phyloP scores from a whole-genome alignment of 352 stramenopile species.

The Phytophthora constricta region DNA sequence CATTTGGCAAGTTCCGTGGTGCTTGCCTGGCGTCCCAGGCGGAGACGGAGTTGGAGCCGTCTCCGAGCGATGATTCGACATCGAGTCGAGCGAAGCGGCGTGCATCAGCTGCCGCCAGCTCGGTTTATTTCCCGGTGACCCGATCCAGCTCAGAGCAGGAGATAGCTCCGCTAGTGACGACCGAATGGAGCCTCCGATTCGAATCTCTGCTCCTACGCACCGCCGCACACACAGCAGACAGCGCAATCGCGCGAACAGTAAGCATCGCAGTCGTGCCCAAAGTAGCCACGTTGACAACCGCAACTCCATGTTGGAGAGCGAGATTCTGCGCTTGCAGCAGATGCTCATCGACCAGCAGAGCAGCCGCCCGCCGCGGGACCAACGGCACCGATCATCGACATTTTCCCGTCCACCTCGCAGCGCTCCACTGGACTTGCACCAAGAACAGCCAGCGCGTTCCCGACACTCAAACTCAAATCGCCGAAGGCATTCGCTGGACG shows the following conservation, averaged over 20 bases:
- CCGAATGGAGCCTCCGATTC: conserved; percentile 32
- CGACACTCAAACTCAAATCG: conserved; percentile 25
- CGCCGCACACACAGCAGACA: conserved; percentile 31
- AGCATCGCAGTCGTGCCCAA: conserved; percentile 25
- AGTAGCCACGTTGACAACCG: conserved; percentile 46
- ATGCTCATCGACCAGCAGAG: conserved; percentile 69
- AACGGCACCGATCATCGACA: conserved; percentile 26
- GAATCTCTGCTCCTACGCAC: conserved; percentile 20
- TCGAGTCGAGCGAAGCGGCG: conserved; percentile 16
- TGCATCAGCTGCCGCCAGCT: not conserved
- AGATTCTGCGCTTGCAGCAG: conserved; percentile 80
- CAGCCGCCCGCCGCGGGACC: conserved; percentile 23
- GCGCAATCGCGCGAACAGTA: conserved; percentile 30
- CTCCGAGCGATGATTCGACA: conserved; percentile 33
- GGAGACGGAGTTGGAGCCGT: conserved; percentile 41
- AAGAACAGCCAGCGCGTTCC: conserved; percentile 11
- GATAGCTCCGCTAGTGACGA: conserved; percentile 39
- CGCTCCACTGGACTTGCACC: conserved; percentile 28
- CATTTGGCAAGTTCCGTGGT: conserved; percentile 44
- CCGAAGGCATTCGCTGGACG: conserved; percentile 59
- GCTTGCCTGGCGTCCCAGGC: conserved; percentile 27
- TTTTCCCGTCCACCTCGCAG: conserved; percentile 34
- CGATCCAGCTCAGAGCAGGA: conserved; percentile 39
- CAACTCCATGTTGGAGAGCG: conserved; percentile 61
- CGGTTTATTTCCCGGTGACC: conserved; percentile 11